phyloP scores from a whole-genome alignment of 306 rosid species.

The Cucurbita moschata region DNA sequence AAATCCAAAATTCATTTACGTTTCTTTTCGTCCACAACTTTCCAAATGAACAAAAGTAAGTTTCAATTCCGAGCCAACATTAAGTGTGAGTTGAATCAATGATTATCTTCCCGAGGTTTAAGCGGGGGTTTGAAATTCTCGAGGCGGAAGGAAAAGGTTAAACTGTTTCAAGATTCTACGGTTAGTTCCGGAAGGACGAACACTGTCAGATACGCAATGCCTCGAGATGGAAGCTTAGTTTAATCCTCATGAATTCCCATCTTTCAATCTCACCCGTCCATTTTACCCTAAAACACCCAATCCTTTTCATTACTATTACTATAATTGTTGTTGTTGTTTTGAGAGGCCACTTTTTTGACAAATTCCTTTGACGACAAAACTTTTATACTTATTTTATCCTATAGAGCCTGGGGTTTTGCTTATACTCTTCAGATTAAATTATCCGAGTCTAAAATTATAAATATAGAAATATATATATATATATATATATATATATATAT shows the following conservation, averaged over 20 bases:
- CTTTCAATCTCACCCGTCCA: conserved; percentile 5
- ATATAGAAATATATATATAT: too few relatives aligned
- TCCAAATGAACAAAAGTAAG: neutral
- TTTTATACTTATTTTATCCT: neutral
- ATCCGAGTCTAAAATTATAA: neutral
- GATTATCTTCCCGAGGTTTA: conserved; percentile 13
- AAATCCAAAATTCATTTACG: neutral
- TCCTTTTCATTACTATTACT: neutral
- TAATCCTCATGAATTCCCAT: neutral
- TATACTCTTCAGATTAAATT: neutral
- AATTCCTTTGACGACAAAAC: neutral
- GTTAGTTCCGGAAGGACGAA: conserved; percentile 19
- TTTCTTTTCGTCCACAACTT: neutral
- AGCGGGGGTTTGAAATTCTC: conserved; percentile 20
- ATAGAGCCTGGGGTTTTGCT: neutral
- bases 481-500: too few relatives aligned
- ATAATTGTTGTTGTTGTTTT: neutral
- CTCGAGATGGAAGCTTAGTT: conserved; percentile 2
- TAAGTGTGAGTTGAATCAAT: neutral
- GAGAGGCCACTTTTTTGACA: neutral
- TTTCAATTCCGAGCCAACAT: neutral
- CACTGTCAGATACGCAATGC: conserved; percentile 1
- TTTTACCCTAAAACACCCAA: neutral
- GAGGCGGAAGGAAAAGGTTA: conserved; percentile 13
- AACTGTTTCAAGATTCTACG: conserved; percentile 16